Evolutionary conservation across 2,329 filamentous ascomycete genomes (phyloP).

Genomic region (Cordyceps cicadae): DNA sequence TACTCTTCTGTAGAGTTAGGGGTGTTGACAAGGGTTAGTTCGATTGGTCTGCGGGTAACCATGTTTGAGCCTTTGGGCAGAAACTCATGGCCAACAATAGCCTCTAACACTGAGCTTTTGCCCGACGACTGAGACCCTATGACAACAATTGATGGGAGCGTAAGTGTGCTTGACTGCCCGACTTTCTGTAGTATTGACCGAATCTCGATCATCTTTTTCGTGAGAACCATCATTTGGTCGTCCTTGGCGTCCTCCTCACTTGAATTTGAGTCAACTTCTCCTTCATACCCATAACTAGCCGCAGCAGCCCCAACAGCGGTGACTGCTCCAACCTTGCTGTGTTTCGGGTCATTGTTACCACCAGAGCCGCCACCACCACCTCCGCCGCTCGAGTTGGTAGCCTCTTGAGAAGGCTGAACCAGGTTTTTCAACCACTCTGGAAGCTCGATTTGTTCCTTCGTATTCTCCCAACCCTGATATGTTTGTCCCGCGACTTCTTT

Average conservation of each 20-base stretch:
- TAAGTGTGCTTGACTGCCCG: conserved; percentile 81
- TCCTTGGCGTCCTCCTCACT: conserved; percentile 66
- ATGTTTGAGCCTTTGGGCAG: conserved; percentile 97
- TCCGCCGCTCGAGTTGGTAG: conserved; percentile 42
- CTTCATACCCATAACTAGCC: conserved; percentile 70
- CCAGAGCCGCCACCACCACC: conserved; percentile 40
- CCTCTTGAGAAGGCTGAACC: conserved; percentile 35
- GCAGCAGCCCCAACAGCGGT: conserved; percentile 64
- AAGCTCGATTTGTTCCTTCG: conserved; percentile 64
- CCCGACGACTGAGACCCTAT: conserved; percentile 97
- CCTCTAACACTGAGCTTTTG: conserved; percentile 93
- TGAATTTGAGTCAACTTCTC: conserved; percentile 51
- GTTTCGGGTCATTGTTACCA: conserved; percentile 44
- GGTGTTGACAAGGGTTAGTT: conserved; percentile 92
- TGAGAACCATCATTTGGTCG: conserved; percentile 99
- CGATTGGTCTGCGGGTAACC: conserved; percentile 93
- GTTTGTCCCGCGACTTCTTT: conserved; percentile 73
- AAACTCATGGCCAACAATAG: conserved; percentile 96
- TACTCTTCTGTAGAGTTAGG: conserved; percentile 81
- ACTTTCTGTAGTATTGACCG: conserved; percentile 83
- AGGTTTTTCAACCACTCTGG: conserved; percentile 74
- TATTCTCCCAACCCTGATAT: conserved; percentile 70
- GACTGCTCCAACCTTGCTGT: conserved; percentile 51
- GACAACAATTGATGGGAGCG: conserved; percentile 94
- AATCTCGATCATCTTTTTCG: conserved; percentile 99